Evolutionary conservation across 345 rosid species (phyloP).

Genomic region (Salix brachista): DNA sequence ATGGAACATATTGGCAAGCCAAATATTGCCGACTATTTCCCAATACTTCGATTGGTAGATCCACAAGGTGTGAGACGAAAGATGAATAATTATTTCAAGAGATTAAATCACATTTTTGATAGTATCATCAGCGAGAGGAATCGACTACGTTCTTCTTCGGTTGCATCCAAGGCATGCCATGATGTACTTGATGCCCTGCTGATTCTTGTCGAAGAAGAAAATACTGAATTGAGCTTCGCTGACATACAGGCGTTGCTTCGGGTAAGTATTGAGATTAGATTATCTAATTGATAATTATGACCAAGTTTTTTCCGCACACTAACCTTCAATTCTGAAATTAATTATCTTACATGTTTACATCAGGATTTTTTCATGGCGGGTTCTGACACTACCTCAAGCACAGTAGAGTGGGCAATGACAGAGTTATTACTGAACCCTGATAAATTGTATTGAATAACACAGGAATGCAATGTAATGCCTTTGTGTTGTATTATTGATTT

Average conservation of each 20-base stretch:
- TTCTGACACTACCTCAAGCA: slow-evolving; percentile 35
- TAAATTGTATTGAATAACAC: not conserved
- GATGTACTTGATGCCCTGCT: slow-evolving; percentile 41
- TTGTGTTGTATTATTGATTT: too few species aligned
- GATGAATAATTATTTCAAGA: slow-evolving; percentile 1
- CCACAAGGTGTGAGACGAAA: slow-evolving; percentile 33
- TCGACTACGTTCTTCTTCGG: not conserved
- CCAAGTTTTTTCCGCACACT: not conserved
- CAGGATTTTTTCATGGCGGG: slow-evolving; percentile 45
- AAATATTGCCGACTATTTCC: slow-evolving; percentile 43
- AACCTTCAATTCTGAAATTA: not conserved
- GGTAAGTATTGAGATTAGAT: not conserved
- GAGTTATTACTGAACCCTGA: not conserved
- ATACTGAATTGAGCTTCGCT: slow-evolving; percentile 1
- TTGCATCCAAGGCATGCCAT: slow-evolving; percentile 13
- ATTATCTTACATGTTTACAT: too few species aligned
- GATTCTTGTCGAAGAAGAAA: slow-evolving; percentile 16
- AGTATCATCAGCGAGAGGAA: slow-evolving; percentile 13
- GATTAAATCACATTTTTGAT: slow-evolving; percentile 21
- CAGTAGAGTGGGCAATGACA: slow-evolving; percentile 32
- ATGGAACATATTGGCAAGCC: slow-evolving; percentile 42
- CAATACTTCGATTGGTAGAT: slow-evolving; percentile 36
- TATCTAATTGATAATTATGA: not conserved
- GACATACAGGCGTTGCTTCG: not conserved
- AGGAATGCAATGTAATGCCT: too few species aligned